Conservation (phyloP, 345 rosid species). For the Gossypium turneri region DNA sequence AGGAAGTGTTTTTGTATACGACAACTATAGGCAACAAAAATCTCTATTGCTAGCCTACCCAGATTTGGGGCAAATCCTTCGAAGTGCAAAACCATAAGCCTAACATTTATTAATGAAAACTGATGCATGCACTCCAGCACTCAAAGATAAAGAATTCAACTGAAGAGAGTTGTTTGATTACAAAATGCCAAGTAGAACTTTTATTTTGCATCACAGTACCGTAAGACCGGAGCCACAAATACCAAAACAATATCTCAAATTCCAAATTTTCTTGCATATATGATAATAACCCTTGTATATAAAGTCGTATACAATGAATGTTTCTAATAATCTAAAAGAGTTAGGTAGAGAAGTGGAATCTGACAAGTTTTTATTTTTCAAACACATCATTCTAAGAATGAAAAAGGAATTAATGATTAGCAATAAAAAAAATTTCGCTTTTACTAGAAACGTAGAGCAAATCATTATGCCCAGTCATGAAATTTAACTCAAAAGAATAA, state of each 20-base stretch:
- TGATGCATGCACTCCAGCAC: background rate
- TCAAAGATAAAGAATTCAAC: background rate
- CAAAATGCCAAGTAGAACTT: background rate
- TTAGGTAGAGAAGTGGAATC: background rate
- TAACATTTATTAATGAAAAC: background rate
- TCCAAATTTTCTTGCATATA: background rate
- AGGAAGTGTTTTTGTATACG: no score
- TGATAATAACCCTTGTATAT: background rate
- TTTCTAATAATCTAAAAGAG: background rate
- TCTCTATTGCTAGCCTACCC: background rate
- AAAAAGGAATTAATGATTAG: background rate
- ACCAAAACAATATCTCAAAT: background rate
- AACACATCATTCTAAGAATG: background rate
- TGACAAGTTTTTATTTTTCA: background rate
- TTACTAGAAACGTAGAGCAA: background rate
- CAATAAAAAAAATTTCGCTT: background rate
- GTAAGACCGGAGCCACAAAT: background rate
- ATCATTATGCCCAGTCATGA: background rate
- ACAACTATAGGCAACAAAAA: constrained; percentile 7
- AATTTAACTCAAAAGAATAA: constrained; percentile 5
- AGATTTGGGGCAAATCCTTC: constrained; percentile 10
- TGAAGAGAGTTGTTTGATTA: background rate
- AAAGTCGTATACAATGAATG: background rate
- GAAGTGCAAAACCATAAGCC: background rate
- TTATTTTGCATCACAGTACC: background rate